Conservation (phyloP, 331 rosid genomes). For the Cydonia oblonga region DNA sequence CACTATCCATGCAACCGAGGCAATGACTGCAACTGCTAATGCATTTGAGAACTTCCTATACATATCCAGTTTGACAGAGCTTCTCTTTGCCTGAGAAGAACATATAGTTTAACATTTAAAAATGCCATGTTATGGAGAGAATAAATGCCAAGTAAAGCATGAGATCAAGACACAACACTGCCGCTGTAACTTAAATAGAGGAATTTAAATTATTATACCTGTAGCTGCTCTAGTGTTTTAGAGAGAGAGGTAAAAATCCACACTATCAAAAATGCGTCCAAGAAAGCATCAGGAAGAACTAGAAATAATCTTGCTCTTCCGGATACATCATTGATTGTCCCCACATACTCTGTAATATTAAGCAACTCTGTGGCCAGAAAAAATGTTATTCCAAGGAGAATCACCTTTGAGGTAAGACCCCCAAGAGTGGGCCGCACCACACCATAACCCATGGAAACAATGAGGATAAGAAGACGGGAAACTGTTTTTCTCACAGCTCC, state of each 20-base stretch:
- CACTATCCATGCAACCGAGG: constrained; percentile 86
- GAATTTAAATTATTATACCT: constrained; percentile 41
- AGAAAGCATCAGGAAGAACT: constrained; percentile 88
- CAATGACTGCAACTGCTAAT: constrained; percentile 57
- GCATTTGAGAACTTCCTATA: constrained; percentile 97
- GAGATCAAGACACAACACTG: not conserved
- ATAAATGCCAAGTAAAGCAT: not conserved
- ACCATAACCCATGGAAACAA: constrained; percentile 95
- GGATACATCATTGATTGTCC: constrained; percentile 80
- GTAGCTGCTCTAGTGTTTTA: constrained; percentile 79
- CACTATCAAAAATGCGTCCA: constrained; percentile 82
- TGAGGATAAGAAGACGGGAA: constrained; percentile 69
- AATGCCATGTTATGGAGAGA: not conserved
- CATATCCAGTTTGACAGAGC: constrained; percentile 81
- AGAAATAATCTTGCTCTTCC: constrained; percentile 88
- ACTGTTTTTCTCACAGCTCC: constrained; percentile 74
- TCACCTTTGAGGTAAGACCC: constrained; percentile 91
- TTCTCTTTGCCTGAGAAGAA: constrained; percentile 68
- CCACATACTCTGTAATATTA: constrained; percentile 82
- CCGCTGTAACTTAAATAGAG: not conserved
- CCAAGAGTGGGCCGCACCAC: constrained; percentile 97
- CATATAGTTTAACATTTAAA: not conserved
- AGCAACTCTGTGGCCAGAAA: constrained; percentile 78
- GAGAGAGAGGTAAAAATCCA: constrained; percentile 96
- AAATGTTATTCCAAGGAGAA: constrained; percentile 75